These are phyloP conservation scores for Nematocida minor DNA, from an alignment of 371 early-diverging fungal genomes.

Conservation along the genomic window DNA sequence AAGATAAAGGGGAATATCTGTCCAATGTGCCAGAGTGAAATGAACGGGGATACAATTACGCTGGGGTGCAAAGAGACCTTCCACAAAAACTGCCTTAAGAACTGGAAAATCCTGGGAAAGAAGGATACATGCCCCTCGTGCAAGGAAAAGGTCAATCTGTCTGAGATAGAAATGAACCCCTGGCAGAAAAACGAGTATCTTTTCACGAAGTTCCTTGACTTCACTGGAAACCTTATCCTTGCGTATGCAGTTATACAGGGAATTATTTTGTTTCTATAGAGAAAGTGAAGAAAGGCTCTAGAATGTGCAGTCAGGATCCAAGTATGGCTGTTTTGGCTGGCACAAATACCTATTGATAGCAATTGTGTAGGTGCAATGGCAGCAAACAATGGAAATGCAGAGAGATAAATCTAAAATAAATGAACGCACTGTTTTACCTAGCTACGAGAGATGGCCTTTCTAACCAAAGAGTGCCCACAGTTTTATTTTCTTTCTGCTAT, in stretches of 20 bases:
- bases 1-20: slow-evolving; percentile 31
- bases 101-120: slow-evolving; percentile 84
- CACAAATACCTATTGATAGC: too few species aligned
- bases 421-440: too few species aligned
- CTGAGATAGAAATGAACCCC: slow-evolving; percentile 41
- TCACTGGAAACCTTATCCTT: slow-evolving; percentile 57
- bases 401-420: too few species aligned
- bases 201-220: slow-evolving; percentile 61
- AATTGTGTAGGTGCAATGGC: too few species aligned
- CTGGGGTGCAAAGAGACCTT: slow-evolving; percentile 64
- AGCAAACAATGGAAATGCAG: too few species aligned
- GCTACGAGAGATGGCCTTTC: too few species aligned
- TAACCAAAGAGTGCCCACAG: too few species aligned
- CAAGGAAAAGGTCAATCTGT: slow-evolving; percentile 64
- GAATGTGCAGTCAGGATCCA: too few species aligned
- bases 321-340: too few species aligned
- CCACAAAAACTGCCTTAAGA: slow-evolving; percentile 82
- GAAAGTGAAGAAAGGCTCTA: too few species aligned
- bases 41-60: slow-evolving; percentile 40
- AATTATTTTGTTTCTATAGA: slow-evolving; percentile 36
- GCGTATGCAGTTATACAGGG: slow-evolving; percentile 54
- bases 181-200: slow-evolving; percentile 61
- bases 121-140: slow-evolving; percentile 87
- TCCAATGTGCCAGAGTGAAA: slow-evolving; percentile 20
- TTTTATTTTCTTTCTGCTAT: too few species aligned